Base-by-base conservation (phyloP, 306 rosid species). In the Cucurbita argyrosperma region DNA sequence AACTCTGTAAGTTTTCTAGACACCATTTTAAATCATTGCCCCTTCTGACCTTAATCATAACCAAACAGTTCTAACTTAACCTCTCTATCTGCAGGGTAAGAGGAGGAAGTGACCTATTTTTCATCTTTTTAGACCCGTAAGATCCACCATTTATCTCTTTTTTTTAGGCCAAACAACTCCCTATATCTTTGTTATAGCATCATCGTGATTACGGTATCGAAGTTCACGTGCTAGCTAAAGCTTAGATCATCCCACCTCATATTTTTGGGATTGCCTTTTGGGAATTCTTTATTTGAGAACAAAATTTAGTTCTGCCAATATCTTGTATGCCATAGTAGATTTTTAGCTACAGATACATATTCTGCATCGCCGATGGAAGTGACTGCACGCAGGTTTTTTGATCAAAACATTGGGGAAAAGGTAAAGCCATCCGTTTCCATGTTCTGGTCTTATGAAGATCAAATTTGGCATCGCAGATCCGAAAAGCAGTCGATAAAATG, bases 71-170 rank as follows among this genome's bases (percentile, higher is more conserved):
- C 70, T 79, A 40, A 35, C 43, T 46, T 19, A 81, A 38, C 7
- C 3, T 30, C 67, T 71, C 23, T 53, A 19, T 64, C 60, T 40
- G 83, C 90, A 94, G 97, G 99, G 96, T 26, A 91, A 91, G 87
- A 84, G 83, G 83, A 89, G 90, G 83, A 90, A 89, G 63, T 94
- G 82, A 86, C 71, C 8, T 0, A 47, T 26, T 21, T 19, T 47
- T 2, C 6, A 9, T 64, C 26, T 26, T 49, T 14, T 14, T 4
- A 8, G 43, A 46, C 42, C 19, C 43, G 55, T 67, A 67, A 66
- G 72, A 45, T 11, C 72, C 55, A 47, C 52, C 23, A 49, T 49
- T 69, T 23, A 23, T 49, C 12, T 49, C 30, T 21, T 66, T 23
- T n/a, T 69, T 10, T 16, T 7, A 23, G 74, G 42, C 13, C 26